These are phyloP conservation scores for Ogataea philodendri DNA, from an alignment of 805 yeast genomes.

Conservation along the genomic window DNA sequence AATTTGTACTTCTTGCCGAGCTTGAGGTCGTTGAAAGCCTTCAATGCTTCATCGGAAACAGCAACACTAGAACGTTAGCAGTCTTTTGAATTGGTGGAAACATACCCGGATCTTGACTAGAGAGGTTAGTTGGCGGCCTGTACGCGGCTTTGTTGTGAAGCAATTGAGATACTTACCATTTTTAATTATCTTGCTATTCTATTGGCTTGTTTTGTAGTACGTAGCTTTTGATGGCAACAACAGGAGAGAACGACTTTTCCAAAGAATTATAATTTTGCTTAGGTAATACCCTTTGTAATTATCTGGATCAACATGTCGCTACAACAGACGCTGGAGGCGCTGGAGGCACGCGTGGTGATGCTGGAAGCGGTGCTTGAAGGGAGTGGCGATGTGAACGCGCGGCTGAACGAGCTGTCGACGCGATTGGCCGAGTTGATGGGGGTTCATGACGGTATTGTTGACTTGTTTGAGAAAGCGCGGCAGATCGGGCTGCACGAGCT, in stretches of 20 bases:
- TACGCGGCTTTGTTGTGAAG: neutral
- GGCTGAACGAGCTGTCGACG: conserved; percentile 5
- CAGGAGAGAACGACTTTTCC: no score
- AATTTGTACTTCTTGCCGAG: conserved; percentile 87
- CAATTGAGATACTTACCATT: conserved; percentile 10
- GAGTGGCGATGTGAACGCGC: conserved; percentile 6
- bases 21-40: conserved; percentile 94
- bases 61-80: conserved; percentile 54
- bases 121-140: conserved; percentile 10
- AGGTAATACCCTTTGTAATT: conserved; percentile 4
- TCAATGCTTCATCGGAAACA: conserved; percentile 82
- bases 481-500: no score
- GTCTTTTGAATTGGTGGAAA: conserved; percentile 1
- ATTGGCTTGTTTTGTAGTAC: conserved; percentile 8
- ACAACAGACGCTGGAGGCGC: conserved; percentile 7
- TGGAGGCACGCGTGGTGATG: conserved; percentile 15
- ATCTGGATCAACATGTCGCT: conserved; percentile 7
- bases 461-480: conserved; percentile 8
- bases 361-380: conserved; percentile 18
- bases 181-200: conserved; percentile 6
- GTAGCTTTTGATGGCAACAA: conserved; percentile 14
- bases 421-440: conserved; percentile 6
- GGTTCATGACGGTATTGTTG: conserved; percentile 10
- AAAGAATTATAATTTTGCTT: conserved; percentile 4
- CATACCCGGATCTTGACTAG: conserved; percentile 38